These are phyloP conservation scores for Mycotypha africana DNA, from an alignment of 371 early-diverging fungal species.

Conservation along the genomic window DNA sequence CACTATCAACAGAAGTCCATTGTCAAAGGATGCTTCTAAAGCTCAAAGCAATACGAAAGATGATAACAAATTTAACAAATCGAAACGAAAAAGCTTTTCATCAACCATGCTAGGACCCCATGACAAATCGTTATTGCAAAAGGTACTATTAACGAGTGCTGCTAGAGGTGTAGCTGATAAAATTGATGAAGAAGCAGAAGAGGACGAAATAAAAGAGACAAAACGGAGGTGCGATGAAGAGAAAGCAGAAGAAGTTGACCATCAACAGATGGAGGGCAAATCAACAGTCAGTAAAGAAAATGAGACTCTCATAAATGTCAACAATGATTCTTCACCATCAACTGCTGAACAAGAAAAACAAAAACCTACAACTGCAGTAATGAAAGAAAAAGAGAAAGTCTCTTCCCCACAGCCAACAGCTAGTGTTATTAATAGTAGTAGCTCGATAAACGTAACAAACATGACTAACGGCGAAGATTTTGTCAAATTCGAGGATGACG, in stretches of 20 bases:
- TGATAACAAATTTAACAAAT: too few relatives aligned
- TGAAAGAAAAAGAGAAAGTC: neutral
- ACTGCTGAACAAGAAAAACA: neutral
- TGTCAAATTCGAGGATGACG: constrained; percentile 47
- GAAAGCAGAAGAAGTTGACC: neutral
- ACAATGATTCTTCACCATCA: too few relatives aligned
- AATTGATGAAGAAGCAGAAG: constrained; percentile 12
- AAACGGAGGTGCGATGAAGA: neutral
- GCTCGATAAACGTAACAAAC: constrained; percentile 8
- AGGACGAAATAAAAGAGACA: neutral
- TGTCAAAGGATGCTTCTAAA: too few relatives aligned
- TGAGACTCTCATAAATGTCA: neutral
- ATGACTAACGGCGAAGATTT: constrained; percentile 32
- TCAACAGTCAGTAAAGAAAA: neutral
- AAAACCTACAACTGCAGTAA: too few relatives aligned
- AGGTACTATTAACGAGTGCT: constrained; percentile 25
- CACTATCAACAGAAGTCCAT: too few relatives aligned
- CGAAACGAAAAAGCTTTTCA: constrained; percentile 17
- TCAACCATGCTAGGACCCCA: constrained; percentile 18
- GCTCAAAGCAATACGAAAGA: too few relatives aligned
- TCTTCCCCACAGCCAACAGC: neutral
- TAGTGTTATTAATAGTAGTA: neutral
- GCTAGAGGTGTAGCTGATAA: constrained; percentile 24
- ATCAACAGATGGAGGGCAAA: neutral
- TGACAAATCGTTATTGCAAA: constrained; percentile 31